Evolutionary conservation across 2,329 filamentous ascomycete species (phyloP).

Genomic region (Fusarium sp.): DNA sequence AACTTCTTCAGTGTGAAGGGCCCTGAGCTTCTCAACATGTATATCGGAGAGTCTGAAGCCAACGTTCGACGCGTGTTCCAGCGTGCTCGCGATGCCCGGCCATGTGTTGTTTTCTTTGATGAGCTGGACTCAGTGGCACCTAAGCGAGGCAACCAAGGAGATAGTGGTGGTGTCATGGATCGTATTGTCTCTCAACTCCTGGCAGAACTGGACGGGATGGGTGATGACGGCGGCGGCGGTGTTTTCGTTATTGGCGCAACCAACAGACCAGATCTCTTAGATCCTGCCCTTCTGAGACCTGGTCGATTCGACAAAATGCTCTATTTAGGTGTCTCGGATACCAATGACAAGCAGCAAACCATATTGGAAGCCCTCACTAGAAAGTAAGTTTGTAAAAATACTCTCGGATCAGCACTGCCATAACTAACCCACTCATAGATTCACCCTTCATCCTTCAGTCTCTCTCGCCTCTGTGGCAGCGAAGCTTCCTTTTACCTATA

Average conservation of each 20-base stretch:
- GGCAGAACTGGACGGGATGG: slow-evolving; percentile 97
- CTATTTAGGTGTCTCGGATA: slow-evolving; percentile 95
- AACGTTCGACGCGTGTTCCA: slow-evolving; percentile 93
- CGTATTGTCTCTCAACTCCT: slow-evolving; percentile 95
- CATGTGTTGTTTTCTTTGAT: slow-evolving; percentile 94
- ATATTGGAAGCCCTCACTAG: slow-evolving; percentile 94
- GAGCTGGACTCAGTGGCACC: slow-evolving; percentile 94
- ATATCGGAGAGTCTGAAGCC: slow-evolving; percentile 93
- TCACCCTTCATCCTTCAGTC: slow-evolving; percentile 83
- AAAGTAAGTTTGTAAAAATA: slow-evolving; percentile 73
- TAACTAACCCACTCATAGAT: slow-evolving; percentile 65
- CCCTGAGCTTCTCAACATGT: slow-evolving; percentile 94
- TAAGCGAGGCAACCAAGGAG: slow-evolving; percentile 96
- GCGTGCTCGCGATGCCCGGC: slow-evolving; percentile 84
- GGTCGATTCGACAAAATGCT: slow-evolving; percentile 99
- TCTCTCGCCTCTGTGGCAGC: slow-evolving; percentile 81
- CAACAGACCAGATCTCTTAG: slow-evolving; percentile 92
- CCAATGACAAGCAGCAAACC: slow-evolving; percentile 93
- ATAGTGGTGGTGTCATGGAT: slow-evolving; percentile 98
- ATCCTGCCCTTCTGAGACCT: slow-evolving; percentile 88
- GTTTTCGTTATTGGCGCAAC: slow-evolving; percentile 98
- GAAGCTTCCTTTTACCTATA: slow-evolving; percentile 92
- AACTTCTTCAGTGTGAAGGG: slow-evolving; percentile 97
- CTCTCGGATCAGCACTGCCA: background rate
- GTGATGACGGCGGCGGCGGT: slow-evolving; percentile 84